Evolutionary conservation across 805 yeast species (phyloP).

Genomic region (Clavispora phyllophila): DNA sequence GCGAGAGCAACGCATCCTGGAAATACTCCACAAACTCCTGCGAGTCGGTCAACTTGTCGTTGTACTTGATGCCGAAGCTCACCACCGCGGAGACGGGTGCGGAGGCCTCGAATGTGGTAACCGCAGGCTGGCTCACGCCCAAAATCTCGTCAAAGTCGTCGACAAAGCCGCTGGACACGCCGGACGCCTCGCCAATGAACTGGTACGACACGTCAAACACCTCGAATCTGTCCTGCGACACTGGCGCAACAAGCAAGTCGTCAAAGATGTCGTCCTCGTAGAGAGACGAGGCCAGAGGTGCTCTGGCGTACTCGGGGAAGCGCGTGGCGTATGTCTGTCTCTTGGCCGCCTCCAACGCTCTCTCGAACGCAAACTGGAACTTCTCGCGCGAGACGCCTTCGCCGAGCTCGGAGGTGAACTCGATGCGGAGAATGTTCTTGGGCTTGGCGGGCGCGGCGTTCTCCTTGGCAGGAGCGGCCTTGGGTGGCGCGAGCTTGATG

Average conservation of each 20-base stretch:
- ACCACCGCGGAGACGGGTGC: conserved; percentile 20
- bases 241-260: conserved; percentile 34
- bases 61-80: conserved; percentile 29
- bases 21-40: conserved; percentile 31
- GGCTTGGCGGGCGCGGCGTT: conserved; percentile 21
- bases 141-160: conserved; percentile 31
- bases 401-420: conserved; percentile 23
- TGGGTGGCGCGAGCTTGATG: conserved; percentile 44
- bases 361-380: conserved; percentile 28
- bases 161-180: conserved; percentile 1
- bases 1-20: conserved; percentile 28
- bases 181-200: conserved; percentile 12
- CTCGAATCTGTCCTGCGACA: conserved; percentile 31
- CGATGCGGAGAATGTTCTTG: conserved; percentile 21
- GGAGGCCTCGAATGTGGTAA: conserved; percentile 2
- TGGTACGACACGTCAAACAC: conserved; percentile 26
- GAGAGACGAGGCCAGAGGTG: conserved; percentile 23
- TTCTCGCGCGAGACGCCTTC: conserved; percentile 21
- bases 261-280: conserved; percentile 29
- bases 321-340: conserved; percentile 26
- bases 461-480: conserved; percentile 7
- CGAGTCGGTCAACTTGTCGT: conserved; percentile 30
- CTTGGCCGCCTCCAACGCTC: conserved; percentile 26
- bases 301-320: conserved; percentile 33
- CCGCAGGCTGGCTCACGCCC: conserved; percentile 15